Percentiles rank a stretch among this genome's conserved stretches.
Evolutionary conservation across 2,329 filamentous ascomycete species (phyloP).

Genomic region (Colletotrichum spaethianum): DNA sequence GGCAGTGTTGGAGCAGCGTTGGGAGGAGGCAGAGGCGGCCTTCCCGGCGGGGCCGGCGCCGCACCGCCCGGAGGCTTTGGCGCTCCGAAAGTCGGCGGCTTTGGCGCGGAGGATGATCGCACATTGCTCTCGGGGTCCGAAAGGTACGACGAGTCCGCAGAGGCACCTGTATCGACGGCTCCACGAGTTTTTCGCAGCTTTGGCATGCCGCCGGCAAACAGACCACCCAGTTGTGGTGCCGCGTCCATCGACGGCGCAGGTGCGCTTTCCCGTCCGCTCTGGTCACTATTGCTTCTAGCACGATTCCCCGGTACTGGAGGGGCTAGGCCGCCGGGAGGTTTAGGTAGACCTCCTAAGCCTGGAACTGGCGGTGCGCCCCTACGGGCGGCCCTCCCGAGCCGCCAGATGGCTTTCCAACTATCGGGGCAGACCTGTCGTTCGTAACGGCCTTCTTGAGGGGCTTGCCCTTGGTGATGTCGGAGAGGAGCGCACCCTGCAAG

Average conservation of each 20-base stretch:
- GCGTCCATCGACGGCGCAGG: conserved; percentile 63
- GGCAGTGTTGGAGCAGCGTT: conserved; percentile 62
- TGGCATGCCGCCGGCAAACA: conserved; percentile 96
- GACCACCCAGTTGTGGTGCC: conserved; percentile 85
- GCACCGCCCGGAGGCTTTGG: conserved; percentile 73
- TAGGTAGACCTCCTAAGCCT: conserved; percentile 61
- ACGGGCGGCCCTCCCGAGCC: conserved; percentile 72
- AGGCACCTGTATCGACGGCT: conserved; percentile 78
- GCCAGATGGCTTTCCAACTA: conserved; percentile 70
- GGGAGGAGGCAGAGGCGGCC: conserved; percentile 62
- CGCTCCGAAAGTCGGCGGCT: conserved; percentile 66
- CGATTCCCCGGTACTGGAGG: conserved; percentile 80
- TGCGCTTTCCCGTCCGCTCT: conserved; percentile 63
- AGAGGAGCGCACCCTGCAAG: conserved; percentile 83
- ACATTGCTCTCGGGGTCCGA: conserved; percentile 81
- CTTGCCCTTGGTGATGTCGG: conserved; percentile 88
- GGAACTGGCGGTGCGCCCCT: conserved; percentile 88
- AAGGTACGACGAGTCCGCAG: conserved; percentile 77
- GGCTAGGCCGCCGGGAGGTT: conserved; percentile 75
- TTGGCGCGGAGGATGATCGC: conserved; percentile 63
- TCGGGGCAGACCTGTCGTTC: conserved; percentile 91
- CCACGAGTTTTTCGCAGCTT: conserved; percentile 92
- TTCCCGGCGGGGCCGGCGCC: conserved; percentile 71
- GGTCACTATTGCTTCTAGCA: conserved; percentile 88
- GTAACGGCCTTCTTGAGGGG: conserved; percentile 87